Evolutionary conservation across 2,329 filamentous ascomycete genomes (phyloP), one percentile per base, ranked within the genome.

Genomic region (Cyphellophora attinorum): DNA sequence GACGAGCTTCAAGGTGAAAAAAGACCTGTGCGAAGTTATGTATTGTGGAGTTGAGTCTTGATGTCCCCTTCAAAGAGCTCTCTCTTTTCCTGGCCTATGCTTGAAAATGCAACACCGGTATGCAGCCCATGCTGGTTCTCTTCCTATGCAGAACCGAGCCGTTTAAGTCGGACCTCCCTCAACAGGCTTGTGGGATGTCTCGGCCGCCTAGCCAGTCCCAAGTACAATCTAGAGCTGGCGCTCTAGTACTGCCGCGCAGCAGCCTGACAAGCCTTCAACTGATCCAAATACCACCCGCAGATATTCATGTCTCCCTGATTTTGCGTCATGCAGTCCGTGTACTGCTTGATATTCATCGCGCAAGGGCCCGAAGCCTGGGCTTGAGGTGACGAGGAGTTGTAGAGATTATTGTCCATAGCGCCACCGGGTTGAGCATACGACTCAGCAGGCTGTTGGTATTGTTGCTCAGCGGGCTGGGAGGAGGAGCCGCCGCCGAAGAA

Each of bases 251-350:
- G 76, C 61, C 69, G 76, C 36, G 83, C 79, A 50, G 84, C 82
- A 46, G 74, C 66, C 70, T 89, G 83, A 72, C 83, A 89, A 37
- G 83, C 81, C 72, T 88, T 89, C 62, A 98, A 72, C 74, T 98
- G 89, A 61, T 98, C 91, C 52, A 98, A 68, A 62, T 98, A 98
- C 88, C 89, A 98, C 49, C 83, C 82, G 68, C 91, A 98, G 57
- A 95, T 93, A 57, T 81, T 80, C 81, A 98, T 78, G 65, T 91
- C 86, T 50, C 91, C 91, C 57, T 78, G 69, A 62, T 98, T 82
- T 56, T 96, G 84, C 61, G 96, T 88, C 80, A 98, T 81, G 73
- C 91, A 98, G 68, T 80, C 81, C 54, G 85, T 88, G 72, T 98
- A 96, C 64, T 74, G 76, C 62, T 79, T 76, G 35, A 86, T 78